phyloP scores from a whole-genome alignment of 306 rosid genomes.

The Biancaea sappan region DNA sequence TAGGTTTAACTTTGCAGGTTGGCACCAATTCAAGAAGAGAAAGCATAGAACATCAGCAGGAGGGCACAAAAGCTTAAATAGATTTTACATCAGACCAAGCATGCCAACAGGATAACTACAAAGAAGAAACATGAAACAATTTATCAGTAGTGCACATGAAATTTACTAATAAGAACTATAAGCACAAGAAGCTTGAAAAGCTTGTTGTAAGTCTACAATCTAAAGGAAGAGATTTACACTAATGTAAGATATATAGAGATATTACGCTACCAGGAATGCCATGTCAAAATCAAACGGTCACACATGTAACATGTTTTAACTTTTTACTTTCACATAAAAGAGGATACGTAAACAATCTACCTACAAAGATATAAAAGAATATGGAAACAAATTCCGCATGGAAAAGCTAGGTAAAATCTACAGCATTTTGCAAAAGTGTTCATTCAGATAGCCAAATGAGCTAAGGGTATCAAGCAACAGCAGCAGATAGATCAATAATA shows the following conservation, averaged over 20 bases:
- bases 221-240: neutral
- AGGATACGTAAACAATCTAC: too few species aligned
- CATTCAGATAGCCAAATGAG: too few species aligned
- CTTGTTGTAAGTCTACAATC: neutral
- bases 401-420: too few species aligned
- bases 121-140: neutral
- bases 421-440: too few species aligned
- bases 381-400: too few species aligned
- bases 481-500: too few species aligned
- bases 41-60: slow-evolving; percentile 38
- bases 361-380: too few species aligned
- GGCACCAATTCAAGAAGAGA: slow-evolving; percentile 30
- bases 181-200: neutral
- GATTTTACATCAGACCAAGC: neutral
- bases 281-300: neutral
- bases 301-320: neutral
- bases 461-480: too few species aligned
- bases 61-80: neutral
- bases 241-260: neutral
- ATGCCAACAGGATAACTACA: neutral
- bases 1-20: neutral
- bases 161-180: neutral
- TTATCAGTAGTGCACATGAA: neutral
- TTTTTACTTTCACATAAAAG: neutral
- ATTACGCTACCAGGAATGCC: neutral